Evolutionary conservation across 1,284 basidiomycete genomes (phyloP).

Genomic region (Puccinia brachypodii): DNA sequence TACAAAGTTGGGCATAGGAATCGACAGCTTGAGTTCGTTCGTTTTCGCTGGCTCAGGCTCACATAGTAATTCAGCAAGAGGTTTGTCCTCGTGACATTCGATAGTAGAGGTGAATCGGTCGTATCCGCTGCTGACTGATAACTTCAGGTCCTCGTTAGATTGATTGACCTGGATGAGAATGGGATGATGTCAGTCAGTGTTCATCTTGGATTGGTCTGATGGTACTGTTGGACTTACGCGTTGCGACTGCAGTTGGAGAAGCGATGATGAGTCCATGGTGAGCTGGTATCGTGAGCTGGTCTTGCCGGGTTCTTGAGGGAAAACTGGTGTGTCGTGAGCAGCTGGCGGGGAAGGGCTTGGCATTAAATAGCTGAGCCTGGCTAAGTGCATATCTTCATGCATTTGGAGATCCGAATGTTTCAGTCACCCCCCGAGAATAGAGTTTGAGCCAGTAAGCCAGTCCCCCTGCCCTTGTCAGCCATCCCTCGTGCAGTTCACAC

Average conservation of each 20-base stretch:
- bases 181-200: not conserved
- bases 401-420: not conserved
- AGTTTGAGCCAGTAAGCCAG: not conserved
- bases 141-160: not conserved
- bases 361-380: too few relatives aligned
- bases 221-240: not conserved
- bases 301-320: too few relatives aligned
- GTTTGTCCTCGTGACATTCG: not conserved
- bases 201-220: not conserved
- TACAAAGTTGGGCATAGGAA: slow-evolving; percentile 31
- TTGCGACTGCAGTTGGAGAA: slow-evolving; percentile 7
- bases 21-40: not conserved
- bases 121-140: not conserved
- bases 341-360: too few relatives aligned
- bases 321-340: too few relatives aligned
- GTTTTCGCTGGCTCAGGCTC: not conserved
- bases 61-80: not conserved
- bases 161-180: not conserved
- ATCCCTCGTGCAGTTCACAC: too few relatives aligned
- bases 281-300: too few relatives aligned
- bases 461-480: not conserved
- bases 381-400: not conserved
- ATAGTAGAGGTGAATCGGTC: not conserved
- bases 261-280: slow-evolving; percentile 9
- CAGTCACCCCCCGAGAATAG: not conserved